Base-by-base conservation (phyloP, 495 filamentous ascomycete genomes). In the Rostrohypoxylon terebratum region DNA sequence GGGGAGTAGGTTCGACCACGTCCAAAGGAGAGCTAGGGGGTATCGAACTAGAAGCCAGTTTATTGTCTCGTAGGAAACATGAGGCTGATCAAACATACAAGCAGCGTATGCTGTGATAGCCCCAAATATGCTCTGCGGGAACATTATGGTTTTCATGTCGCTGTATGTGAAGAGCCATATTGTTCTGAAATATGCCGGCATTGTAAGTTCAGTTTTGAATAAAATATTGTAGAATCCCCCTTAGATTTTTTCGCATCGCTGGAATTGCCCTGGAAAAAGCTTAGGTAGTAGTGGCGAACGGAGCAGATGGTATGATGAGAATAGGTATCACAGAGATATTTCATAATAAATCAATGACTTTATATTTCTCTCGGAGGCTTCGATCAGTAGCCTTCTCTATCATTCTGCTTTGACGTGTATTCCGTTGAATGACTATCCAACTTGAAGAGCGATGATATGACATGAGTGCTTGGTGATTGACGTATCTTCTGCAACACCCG, bases 1-100 rank as follows among this genome's bases (percentile, higher is more conserved):
- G 28, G 80, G 58, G 31, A 87, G 72, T 14, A 87, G 65, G 69
- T 83, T 77, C 7, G 68, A 38, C 79, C 78, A 80, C 5, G 55
- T 59, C 55, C 55, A 59, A n/a, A 59, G 25, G n/a, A 59, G 55
- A 40, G 55, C 55, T 34, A 59, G 33, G n/a, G 55, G 55, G 18
- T 59, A 59, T 20, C 55, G 55, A 59, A 59, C 36, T 2, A 59
- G 3, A 3, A 59, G 20, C 55, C 55, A 59, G 36, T 36, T 38
- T 8, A 42, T 16, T 25, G 36, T 28, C 11, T 20, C 55, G 21
- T 59, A 34, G 8, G 18, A n/a, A 42, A 10, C 34, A 25, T 36
- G 7, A 59, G 55, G 55, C 38, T 59, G 55, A 25, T 44, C 16
- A 11, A 59, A 59, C 8, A 59, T 6, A 23, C 34, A 59, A 28